phyloP scores from a whole-genome alignment of 495 filamentous ascomycete genomes.

The Xylaria palmicola region DNA sequence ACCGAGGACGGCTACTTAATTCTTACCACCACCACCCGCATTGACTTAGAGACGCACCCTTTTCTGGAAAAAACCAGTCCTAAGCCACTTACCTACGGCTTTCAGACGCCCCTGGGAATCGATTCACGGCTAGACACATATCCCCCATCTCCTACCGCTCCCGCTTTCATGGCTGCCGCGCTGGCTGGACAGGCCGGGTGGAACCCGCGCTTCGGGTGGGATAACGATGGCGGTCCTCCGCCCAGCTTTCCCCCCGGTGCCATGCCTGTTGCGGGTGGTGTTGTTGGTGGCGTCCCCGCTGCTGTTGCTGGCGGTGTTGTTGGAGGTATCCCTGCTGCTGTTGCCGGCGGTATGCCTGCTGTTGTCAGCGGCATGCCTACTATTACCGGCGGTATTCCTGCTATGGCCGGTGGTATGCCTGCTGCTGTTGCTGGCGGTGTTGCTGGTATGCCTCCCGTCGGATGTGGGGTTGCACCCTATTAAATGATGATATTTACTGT shows the following conservation, averaged over 20 bases:
- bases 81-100: background rate
- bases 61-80: background rate
- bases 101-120: background rate
- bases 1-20: slow-evolving; percentile 14
- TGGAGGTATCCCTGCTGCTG: background rate
- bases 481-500: background rate
- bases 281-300: too few relatives aligned
- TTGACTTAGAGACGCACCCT: background rate
- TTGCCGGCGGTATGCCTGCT: background rate
- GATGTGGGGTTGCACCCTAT: background rate
- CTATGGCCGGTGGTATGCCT: too few relatives aligned
- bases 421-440: background rate
- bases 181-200: slow-evolving; percentile 9
- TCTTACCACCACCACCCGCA: background rate
- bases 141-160: background rate
- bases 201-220: slow-evolving; percentile 15
- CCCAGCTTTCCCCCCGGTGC: too few relatives aligned
- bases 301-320: background rate
- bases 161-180: background rate
- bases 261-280: too few relatives aligned
- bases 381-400: too few relatives aligned
- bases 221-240: background rate
- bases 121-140: background rate
- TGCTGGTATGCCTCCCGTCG: background rate
- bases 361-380: too few relatives aligned